Evolutionary conservation across 164 flowering plant species (phyloP).

Genomic region (Sextonia rubra): DNA sequence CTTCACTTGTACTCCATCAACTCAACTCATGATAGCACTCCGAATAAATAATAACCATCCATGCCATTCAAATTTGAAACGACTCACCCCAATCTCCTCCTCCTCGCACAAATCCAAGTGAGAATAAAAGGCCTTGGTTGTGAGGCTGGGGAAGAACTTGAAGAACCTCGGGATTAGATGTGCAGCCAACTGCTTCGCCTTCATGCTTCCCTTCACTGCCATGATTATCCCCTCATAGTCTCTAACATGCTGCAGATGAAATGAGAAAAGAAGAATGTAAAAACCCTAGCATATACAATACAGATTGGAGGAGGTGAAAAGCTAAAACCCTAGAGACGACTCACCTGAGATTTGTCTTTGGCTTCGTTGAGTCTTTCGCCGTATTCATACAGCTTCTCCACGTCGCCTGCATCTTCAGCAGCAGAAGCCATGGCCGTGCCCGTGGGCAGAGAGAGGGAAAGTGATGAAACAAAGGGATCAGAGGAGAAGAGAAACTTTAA

Average conservation of each 20-base stretch:
- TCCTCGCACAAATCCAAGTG: conserved; percentile 81
- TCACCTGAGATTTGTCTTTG: conserved; percentile 88
- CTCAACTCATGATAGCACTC: too few species aligned
- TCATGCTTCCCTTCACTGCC: conserved; percentile 67
- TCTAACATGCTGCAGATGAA: conserved; percentile 44
- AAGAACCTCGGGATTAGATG: conserved; percentile 93
- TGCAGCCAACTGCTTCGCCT: conserved; percentile 88
- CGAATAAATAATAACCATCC: too few species aligned
- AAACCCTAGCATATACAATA: not conserved
- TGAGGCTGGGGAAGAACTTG: conserved; percentile 74
- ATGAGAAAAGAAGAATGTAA: not conserved
- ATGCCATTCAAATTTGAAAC: too few species aligned
- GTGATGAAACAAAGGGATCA: too few species aligned
- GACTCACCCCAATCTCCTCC: conserved; percentile 83
- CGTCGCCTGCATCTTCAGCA: conserved; percentile 56
- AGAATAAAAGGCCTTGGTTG: conserved; percentile 52
- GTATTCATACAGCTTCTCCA: conserved; percentile 89
- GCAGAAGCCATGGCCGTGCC: conserved; percentile 8
- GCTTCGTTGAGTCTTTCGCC: conserved; percentile 87
- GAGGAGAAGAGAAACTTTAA: too few species aligned
- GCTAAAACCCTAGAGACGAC: too few species aligned
- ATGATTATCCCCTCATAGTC: conserved; percentile 78
- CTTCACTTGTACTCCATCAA: too few species aligned
- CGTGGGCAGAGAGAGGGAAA: not conserved
- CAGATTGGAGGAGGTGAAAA: too few species aligned